Conservation (phyloP, 768 basidiomycete genomes). For the Calocybe cyanea region DNA sequence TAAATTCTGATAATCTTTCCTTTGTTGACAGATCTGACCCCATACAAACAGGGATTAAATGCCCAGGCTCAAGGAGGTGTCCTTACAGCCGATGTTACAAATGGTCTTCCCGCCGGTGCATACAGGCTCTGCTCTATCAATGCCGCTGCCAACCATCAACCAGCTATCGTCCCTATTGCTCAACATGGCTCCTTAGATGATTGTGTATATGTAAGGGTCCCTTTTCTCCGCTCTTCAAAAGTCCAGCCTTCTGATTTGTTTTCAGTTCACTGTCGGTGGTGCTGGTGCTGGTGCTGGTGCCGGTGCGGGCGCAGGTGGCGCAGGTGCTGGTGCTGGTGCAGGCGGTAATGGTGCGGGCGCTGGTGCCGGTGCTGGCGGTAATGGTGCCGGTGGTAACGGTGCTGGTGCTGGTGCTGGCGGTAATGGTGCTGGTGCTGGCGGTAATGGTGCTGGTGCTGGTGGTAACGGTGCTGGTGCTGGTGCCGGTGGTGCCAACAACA, state of each 20-base stretch:
- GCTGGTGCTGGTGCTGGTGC: slow-evolving; percentile 12
- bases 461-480: slow-evolving; percentile 11
- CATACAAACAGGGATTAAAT: slow-evolving; percentile 45
- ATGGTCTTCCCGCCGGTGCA: slow-evolving; percentile 52
- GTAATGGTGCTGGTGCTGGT: slow-evolving; percentile 10
- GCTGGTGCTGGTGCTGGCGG: slow-evolving; percentile 8
- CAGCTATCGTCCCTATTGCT: slow-evolving; percentile 52
- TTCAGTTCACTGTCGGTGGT: slow-evolving; percentile 30
- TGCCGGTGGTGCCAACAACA: neutral
- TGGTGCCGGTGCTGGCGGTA: slow-evolving; percentile 16
- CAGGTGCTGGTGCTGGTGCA: slow-evolving; percentile 9
- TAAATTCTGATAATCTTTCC: neutral
- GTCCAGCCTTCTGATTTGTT: slow-evolving; percentile 5
- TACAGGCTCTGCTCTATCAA: slow-evolving; percentile 62
- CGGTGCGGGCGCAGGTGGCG: slow-evolving; percentile 10
- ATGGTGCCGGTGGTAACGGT: slow-evolving; percentile 6
- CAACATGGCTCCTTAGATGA: slow-evolving; percentile 63
- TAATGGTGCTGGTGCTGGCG: slow-evolving; percentile 12
- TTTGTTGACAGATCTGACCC: neutral
- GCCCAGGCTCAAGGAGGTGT: slow-evolving; percentile 41
- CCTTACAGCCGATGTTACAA: slow-evolving; percentile 45
- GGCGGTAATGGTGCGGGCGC: slow-evolving; percentile 15
- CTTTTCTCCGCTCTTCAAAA: neutral
- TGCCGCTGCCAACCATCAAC: slow-evolving; percentile 55
- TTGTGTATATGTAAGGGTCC: slow-evolving; percentile 43